Percentiles rank a stretch among this genome's conserved stretches.
These are phyloP conservation scores for Bipolaris oryzae DNA, from an alignment of 2,329 filamentous ascomycete species.

Conservation along the genomic window DNA sequence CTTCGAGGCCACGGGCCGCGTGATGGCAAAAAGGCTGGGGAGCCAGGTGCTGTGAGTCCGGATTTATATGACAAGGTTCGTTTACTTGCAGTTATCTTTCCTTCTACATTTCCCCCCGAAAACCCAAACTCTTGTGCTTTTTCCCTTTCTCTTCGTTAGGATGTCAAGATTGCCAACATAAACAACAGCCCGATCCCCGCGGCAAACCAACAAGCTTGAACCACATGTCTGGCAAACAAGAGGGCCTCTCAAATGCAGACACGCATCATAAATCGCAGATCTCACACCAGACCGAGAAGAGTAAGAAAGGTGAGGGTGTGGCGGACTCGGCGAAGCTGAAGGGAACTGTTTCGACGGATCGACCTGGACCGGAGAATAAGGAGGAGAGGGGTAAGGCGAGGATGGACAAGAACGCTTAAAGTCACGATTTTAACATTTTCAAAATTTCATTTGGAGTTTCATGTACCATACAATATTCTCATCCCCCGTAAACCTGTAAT, in stretches of 20 bases:
- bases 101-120: neutral
- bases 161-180: neutral
- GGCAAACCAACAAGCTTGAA: constrained; percentile 42
- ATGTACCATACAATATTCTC: no score
- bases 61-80: constrained; percentile 38
- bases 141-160: no score
- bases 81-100: neutral
- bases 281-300: constrained; percentile 54
- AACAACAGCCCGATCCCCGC: constrained; percentile 39
- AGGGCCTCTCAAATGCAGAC: constrained; percentile 58
- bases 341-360: constrained; percentile 45
- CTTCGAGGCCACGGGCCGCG: neutral
- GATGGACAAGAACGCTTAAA: constrained; percentile 26
- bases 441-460: no score
- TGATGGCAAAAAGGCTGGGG: neutral
- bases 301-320: constrained; percentile 62
- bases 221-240: constrained; percentile 59
- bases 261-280: constrained; percentile 58
- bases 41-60: constrained; percentile 21
- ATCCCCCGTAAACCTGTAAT: no score
- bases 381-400: constrained; percentile 39
- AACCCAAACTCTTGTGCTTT: no score
- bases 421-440: no score
- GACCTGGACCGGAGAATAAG: constrained; percentile 42
- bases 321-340: constrained; percentile 60